Percentiles rank a stretch among this genome's conserved stretches.
These are phyloP conservation scores for Populus pruinosa DNA, from an alignment of 345 rosid species.

Conservation along the genomic window DNA sequence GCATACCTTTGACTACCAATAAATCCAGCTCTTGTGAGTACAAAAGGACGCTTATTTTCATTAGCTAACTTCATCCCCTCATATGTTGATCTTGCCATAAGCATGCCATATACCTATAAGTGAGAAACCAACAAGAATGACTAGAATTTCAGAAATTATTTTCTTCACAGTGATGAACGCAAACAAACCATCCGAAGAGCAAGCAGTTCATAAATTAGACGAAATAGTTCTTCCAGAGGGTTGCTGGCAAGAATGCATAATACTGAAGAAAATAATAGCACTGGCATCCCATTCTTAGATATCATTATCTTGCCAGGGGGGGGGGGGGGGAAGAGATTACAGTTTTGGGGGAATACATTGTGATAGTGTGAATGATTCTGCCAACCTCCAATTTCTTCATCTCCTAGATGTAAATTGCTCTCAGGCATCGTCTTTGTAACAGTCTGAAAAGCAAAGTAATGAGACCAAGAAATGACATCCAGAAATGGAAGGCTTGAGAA, in stretches of 20 bases:
- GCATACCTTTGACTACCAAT: constrained; percentile 84
- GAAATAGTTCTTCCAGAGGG: too few relatives aligned
- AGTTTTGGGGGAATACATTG: constrained; percentile 52
- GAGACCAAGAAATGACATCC: constrained; percentile 13
- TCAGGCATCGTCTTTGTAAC: constrained; percentile 93
- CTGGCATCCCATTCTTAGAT: neutral
- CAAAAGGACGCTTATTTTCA: constrained; percentile 76
- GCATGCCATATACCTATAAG: constrained; percentile 75
- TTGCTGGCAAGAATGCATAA: too few relatives aligned
- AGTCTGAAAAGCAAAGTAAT: constrained; percentile 38
- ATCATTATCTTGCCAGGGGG: neutral
- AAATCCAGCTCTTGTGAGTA: constrained; percentile 95
- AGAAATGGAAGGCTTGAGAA: neutral
- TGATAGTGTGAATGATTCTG: constrained; percentile 81
- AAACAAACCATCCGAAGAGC: neutral
- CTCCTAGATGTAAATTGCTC: constrained; percentile 74
- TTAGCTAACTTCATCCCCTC: constrained; percentile 83
- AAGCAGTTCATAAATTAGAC: too few relatives aligned
- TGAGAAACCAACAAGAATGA: constrained; percentile 8
- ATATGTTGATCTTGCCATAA: constrained; percentile 88
- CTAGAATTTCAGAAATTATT: constrained; percentile 1
- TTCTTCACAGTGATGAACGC: neutral
- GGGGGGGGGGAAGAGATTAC: neutral
- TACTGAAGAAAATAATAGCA: too few relatives aligned
- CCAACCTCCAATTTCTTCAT: constrained; percentile 74